Base-by-base conservation (phyloP, 2,329 filamentous ascomycete genomes). In the Ophiocordyceps robertsii region DNA sequence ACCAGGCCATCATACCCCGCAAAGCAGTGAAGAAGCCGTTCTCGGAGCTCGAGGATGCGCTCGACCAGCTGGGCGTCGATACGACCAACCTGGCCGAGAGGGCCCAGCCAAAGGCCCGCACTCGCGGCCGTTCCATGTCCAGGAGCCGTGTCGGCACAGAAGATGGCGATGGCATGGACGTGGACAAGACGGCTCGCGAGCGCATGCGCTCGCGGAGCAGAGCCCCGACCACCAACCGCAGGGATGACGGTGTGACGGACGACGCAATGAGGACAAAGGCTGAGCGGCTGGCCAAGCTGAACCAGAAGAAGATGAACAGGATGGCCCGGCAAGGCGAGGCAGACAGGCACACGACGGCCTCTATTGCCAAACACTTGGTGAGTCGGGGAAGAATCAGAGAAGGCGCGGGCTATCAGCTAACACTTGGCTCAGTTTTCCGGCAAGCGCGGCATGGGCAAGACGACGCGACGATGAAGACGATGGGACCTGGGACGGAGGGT, bases 271-370 rank as follows among this genome's bases (percentile, higher is more conserved):
- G 84, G 51, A 73, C 71, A 46, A 93, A 90, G 75, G 88, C 86
- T 32, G 89, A 95, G 64, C 80, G 82, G 56, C 70, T 93, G 60
- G 75, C 80, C 59, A 96, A 95, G 75, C 68, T 98, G 60, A 75
- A 81, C 56, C 93, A 98, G 80, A 88, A 90, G 75, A 90, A 88
- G 77, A 95, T 93, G 88, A 98, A 98, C 72, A 79, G 90, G 51
- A 92, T 93, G 83, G 92, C 92, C 37, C 81, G 89, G 63, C 86
- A 93, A 73, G 92, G 92, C 72, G 92, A 98, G 70, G 89, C 83
- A 47, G 92, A 98, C 73, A 80, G 93, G 60, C 90, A 96, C 67
- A 79, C 80, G 47, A 81, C 81, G 43, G 84, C 84, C 32, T 75
- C 84, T 42, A 67, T 94, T 64, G 77, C 81, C 48, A 98, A 94